phyloP scores from a whole-genome alignment of 2,329 filamentous ascomycete species.

The Calcarisporium arbuscula region DNA sequence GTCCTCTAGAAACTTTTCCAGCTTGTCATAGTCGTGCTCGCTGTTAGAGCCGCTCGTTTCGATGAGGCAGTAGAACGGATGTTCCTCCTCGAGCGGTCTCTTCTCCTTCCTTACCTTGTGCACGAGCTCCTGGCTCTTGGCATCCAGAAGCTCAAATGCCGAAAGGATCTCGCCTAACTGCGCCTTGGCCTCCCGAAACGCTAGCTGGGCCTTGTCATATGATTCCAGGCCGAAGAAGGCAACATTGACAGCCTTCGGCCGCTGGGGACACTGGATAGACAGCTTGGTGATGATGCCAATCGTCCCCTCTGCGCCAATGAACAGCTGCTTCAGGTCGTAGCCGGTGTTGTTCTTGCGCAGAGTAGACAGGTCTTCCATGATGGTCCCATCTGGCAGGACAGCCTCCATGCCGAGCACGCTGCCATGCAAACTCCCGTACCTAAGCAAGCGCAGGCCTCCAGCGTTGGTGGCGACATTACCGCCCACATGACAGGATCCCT shows the following conservation, averaged over 20 bases:
- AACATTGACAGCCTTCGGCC: constrained; percentile 84
- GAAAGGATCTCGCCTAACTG: constrained; percentile 93
- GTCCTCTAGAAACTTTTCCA: constrained; percentile 83
- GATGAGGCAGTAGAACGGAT: constrained; percentile 94
- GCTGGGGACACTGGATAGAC: constrained; percentile 82
- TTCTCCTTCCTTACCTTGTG: constrained; percentile 68
- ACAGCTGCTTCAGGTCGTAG: constrained; percentile 94
- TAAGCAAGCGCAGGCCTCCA: constrained; percentile 78
- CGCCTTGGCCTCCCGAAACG: constrained; percentile 82
- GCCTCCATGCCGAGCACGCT: constrained; percentile 89
- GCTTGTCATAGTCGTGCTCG: constrained; percentile 89
- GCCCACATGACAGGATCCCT: constrained; percentile 93
- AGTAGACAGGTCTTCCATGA: constrained; percentile 81
- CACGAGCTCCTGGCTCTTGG: constrained; percentile 71
- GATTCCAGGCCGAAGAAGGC: constrained; percentile 89
- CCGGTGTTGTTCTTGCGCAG: constrained; percentile 98
- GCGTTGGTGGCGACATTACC: constrained; percentile 96
- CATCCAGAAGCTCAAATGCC: constrained; percentile 97
- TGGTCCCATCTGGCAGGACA: constrained; percentile 86
- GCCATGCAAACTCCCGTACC: constrained; percentile 92
- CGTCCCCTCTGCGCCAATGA: constrained; percentile 92
- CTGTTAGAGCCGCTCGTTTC: constrained; percentile 93
- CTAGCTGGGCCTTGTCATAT: constrained; percentile 79
- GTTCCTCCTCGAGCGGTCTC: constrained; percentile 71
- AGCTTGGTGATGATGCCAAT: constrained; percentile 90